phyloP scores from a whole-genome alignment of 257 asterid genomes.

The Apocynum venetum region DNA sequence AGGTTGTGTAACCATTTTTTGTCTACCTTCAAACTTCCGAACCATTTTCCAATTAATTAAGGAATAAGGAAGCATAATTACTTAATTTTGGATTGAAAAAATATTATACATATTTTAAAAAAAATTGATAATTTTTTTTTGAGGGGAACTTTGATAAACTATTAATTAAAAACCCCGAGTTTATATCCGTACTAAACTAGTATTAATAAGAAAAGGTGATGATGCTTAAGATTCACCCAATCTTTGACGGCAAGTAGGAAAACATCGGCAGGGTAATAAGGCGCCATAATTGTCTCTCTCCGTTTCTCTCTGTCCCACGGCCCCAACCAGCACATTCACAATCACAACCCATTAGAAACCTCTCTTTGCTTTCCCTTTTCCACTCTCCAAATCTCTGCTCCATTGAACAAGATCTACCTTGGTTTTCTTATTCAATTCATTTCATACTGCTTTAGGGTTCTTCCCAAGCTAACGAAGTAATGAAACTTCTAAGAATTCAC shows the following conservation, averaged over 20 bases:
- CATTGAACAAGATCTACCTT: conserved; percentile 11
- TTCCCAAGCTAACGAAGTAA: background rate
- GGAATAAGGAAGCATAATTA: too few relatives aligned
- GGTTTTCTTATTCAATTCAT: background rate
- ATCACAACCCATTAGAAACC: conserved; percentile 4
- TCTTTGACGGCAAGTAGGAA: conserved; percentile 8
- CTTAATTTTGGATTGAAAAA: too few relatives aligned
- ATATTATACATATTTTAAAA: too few relatives aligned
- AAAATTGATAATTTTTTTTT: too few relatives aligned
- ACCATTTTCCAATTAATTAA: too few relatives aligned
- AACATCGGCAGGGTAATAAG: conserved; percentile 9
- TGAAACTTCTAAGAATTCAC: background rate
- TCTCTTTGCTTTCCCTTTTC: conserved; percentile 2
- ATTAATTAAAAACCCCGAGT: too few relatives aligned
- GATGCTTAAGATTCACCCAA: background rate
- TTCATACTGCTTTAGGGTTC: background rate
- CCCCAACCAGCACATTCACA: conserved; percentile 18
- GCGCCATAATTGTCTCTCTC: conserved; percentile 20
- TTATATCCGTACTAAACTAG: too few relatives aligned
- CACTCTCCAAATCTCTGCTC: conserved; percentile 4
- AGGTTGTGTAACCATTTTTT: too few relatives aligned
- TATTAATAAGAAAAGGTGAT: background rate
- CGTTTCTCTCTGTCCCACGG: conserved; percentile 7
- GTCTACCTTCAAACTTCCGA: too few relatives aligned
- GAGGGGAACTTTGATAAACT: too few relatives aligned